Base-by-base conservation (phyloP, 139 green algal species). In the Auxenochlorella pyrenoidosa region DNA sequence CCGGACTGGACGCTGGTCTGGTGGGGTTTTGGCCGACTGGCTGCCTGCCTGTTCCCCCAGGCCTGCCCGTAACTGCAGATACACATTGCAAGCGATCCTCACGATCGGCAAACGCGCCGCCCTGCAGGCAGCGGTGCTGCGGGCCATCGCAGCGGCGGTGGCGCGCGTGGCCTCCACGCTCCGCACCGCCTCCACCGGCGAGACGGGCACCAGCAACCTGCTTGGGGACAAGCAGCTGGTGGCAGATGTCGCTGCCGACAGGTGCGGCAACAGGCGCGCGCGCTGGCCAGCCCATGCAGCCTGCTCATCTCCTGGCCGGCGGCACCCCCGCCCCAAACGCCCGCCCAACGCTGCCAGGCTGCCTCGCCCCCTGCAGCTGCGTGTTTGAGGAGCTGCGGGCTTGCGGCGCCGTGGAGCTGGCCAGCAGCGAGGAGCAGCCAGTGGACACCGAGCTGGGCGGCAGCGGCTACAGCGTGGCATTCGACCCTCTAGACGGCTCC, bases 401-500 rank as follows among this genome's bases (percentile, higher is more conserved):
- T 10, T 97, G 91, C 81, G 79, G 86, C 19, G 90, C 91, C 3
- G 95, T 97, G 5, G 88, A 91, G 54, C 90, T 92, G 26, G 95
- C 94, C 10, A 93, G 86, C 90, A 96, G 91, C 63, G 96, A 98
- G 59, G 96, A 98, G 86, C 86, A 92, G 43, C 91, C 95, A 3
- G 84, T 91, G 5, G 89, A 95, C 5, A 75, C 86, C 34, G 47
- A 78, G 0, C 75, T 97, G 73, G 86, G 87, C 6, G 94, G 92
- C 58, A 75, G 30, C 32, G 91, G 91, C 43, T 86, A 65, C 80
- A 83, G 73, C 0, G 93, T 98, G n/a, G 94, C 95, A 0, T 98
- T 96, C 78, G 96, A 98, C 84, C 96, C 96, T 0, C 85, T 98
- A 43, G 96, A 98, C 79, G 96, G 96, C 77, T 92, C 75, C 77